Percentiles rank a stretch among this genome's conserved stretches.
These are phyloP conservation scores for Oxyria digyna DNA, from an alignment of 148 eudicot genomes.

Conservation along the genomic window DNA sequence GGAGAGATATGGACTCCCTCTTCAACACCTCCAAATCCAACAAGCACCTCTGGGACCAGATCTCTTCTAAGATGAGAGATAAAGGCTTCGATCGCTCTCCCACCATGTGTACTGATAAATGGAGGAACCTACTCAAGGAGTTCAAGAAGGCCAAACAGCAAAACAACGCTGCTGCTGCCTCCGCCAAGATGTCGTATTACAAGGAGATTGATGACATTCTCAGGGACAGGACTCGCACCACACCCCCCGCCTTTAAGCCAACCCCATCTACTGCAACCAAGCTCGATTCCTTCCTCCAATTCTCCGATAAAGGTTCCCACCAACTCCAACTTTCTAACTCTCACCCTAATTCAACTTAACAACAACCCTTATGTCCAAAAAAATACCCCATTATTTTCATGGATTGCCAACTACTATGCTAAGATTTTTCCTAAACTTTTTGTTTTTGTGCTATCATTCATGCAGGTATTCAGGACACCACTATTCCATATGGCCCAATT, in stretches of 20 bases:
- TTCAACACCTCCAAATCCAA: slow-evolving; percentile 80
- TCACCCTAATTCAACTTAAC: no score
- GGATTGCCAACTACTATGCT: no score
- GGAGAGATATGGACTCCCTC: slow-evolving; percentile 47
- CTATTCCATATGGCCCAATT: slow-evolving; percentile 64
- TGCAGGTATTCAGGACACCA: slow-evolving; percentile 63
- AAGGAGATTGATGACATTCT: slow-evolving; percentile 75
- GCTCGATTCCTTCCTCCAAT: slow-evolving; percentile 56
- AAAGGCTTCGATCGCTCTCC: slow-evolving; percentile 89
- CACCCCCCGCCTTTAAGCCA: background rate
- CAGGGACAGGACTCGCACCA: slow-evolving; percentile 31
- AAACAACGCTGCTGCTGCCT: background rate
- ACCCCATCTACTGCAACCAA: slow-evolving; percentile 11
- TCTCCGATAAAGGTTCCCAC: slow-evolving; percentile 54
- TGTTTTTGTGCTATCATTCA: background rate
- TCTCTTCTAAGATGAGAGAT: slow-evolving; percentile 69
- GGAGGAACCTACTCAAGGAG: slow-evolving; percentile 82
- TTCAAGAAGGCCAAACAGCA: slow-evolving; percentile 56
- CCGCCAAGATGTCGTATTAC: slow-evolving; percentile 51
- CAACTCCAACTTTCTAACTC: background rate
- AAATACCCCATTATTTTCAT: no score
- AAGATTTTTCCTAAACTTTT: no score
- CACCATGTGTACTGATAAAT: slow-evolving; percentile 91
- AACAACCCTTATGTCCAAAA: no score
- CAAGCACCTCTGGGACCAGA: slow-evolving; percentile 86